Evolutionary conservation across 352 stramenopile genomes (phyloP).

Genomic region (Phytophthora boehmeriae): DNA sequence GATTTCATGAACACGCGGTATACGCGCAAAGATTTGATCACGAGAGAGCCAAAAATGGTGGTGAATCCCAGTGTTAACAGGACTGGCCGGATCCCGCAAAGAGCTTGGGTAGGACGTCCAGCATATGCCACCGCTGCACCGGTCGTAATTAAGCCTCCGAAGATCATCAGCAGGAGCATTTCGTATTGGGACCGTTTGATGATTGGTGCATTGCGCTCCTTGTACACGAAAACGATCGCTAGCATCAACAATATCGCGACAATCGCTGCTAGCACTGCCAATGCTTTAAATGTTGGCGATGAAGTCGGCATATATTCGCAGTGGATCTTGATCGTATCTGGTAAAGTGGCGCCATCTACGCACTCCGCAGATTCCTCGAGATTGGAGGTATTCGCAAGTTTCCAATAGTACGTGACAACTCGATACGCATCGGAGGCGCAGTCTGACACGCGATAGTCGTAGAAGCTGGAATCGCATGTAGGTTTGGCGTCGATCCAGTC

Average conservation of each 20-base stretch:
- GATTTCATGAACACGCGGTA: constrained; percentile 44
- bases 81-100: constrained; percentile 34
- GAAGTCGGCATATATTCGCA: constrained; percentile 45
- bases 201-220: constrained; percentile 39
- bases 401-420: constrained; percentile 42
- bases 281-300: constrained; percentile 19
- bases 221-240: constrained; percentile 33
- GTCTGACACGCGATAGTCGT: constrained; percentile 38
- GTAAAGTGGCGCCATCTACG: constrained; percentile 18
- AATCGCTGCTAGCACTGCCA: constrained; percentile 19
- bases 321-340: constrained; percentile 26
- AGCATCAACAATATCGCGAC: constrained; percentile 17
- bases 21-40: constrained; percentile 47
- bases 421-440: constrained; percentile 38
- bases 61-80: constrained; percentile 38
- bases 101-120: constrained; percentile 29
- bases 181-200: constrained; percentile 56
- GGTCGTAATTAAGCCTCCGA: constrained; percentile 47
- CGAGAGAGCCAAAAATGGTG: constrained; percentile 37
- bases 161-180: constrained; percentile 44
- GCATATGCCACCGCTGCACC: constrained; percentile 30
- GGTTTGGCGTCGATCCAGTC: constrained; percentile 43
- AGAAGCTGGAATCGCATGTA: constrained; percentile 46
- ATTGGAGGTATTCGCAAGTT: constrained; percentile 29
- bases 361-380: constrained; percentile 34